Evolutionary conservation across 176 grass and related monocot genomes (phyloP).

Genomic region (Zoysia japonica): DNA sequence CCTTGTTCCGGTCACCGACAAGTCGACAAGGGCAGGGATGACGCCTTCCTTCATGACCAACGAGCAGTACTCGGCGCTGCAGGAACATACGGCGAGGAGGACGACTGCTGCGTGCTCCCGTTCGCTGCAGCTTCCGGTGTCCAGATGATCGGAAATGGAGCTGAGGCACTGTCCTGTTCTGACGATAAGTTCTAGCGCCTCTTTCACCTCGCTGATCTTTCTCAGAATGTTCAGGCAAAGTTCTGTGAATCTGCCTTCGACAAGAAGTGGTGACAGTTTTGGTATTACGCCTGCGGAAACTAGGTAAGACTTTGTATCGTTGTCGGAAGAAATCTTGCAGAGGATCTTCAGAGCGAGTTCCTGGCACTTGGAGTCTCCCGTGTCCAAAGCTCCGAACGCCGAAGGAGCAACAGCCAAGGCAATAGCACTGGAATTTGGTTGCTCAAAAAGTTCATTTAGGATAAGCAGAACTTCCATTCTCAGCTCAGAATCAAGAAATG

Average conservation of each 20-base stretch:
- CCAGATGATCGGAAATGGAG: slow-evolving; percentile 69
- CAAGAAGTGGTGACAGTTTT: slow-evolving; percentile 54
- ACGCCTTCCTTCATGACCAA: slow-evolving; percentile 87
- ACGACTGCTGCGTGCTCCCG: slow-evolving; percentile 66
- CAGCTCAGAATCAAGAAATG: slow-evolving; percentile 65
- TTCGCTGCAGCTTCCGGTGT: slow-evolving; percentile 60
- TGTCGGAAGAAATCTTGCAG: slow-evolving; percentile 53
- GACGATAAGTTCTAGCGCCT: slow-evolving; percentile 49
- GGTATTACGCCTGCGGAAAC: slow-evolving; percentile 64
- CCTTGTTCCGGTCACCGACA: slow-evolving; percentile 70
- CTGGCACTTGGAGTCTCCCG: slow-evolving; percentile 51
- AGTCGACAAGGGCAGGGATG: slow-evolving; percentile 82
- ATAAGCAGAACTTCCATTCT: slow-evolving; percentile 58
- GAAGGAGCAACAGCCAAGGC: slow-evolving; percentile 49
- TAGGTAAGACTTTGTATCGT: slow-evolving; percentile 50
- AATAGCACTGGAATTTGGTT: slow-evolving; percentile 42
- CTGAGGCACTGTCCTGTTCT: slow-evolving; percentile 56
- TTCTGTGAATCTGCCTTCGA: slow-evolving; percentile 52
- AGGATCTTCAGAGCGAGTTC: slow-evolving; percentile 64
- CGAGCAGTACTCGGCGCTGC: slow-evolving; percentile 54
- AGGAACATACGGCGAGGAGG: slow-evolving; percentile 64
- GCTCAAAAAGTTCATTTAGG: slow-evolving; percentile 52
- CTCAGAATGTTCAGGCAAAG: slow-evolving; percentile 64
- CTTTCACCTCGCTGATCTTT: slow-evolving; percentile 60
- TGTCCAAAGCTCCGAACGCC: slow-evolving; percentile 46